Conservation (phyloP, 1,284 basidiomycete genomes). For the Trichosporon sp. region DNA sequence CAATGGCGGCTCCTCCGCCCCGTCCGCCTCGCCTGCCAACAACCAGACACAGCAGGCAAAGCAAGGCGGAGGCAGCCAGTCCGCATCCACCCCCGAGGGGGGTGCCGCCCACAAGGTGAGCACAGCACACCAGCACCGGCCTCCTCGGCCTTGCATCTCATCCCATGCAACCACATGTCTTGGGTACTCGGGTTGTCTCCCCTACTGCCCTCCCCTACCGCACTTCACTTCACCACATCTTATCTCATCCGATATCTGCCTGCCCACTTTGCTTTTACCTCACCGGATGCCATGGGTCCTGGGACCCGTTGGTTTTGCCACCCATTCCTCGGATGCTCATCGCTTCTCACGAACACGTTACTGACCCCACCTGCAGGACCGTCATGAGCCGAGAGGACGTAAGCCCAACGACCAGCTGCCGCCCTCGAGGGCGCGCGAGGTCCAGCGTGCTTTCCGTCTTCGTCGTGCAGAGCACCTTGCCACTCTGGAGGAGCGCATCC, state of each 20-base stretch:
- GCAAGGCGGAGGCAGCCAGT: background rate
- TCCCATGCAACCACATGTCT: background rate
- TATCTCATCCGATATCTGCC: background rate
- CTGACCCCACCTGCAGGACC: slow-evolving; percentile 27
- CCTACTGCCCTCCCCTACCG: background rate
- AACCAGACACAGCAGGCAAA: background rate
- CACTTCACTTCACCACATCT: background rate
- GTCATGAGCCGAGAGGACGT: slow-evolving; percentile 61
- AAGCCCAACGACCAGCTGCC: slow-evolving; percentile 88
- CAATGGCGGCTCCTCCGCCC: background rate
- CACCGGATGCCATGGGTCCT: background rate
- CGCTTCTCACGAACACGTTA: background rate
- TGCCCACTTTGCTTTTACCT: background rate
- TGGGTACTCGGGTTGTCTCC: background rate
- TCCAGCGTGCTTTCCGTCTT: slow-evolving; percentile 86
- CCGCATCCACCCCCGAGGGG: background rate
- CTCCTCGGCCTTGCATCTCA: background rate
- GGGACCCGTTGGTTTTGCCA: background rate
- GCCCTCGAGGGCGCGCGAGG: slow-evolving; percentile 84
- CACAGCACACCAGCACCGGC: background rate
- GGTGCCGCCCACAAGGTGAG: background rate
- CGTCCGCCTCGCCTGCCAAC: background rate
- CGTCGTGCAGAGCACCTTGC: slow-evolving; percentile 82
- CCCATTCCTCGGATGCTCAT: background rate
- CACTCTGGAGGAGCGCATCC: slow-evolving; percentile 73